Evolutionary conservation across 106 monocot genomes (phyloP), one percentile per base, ranked within the genome.

Genomic region (Apostasia shenzhenica): DNA sequence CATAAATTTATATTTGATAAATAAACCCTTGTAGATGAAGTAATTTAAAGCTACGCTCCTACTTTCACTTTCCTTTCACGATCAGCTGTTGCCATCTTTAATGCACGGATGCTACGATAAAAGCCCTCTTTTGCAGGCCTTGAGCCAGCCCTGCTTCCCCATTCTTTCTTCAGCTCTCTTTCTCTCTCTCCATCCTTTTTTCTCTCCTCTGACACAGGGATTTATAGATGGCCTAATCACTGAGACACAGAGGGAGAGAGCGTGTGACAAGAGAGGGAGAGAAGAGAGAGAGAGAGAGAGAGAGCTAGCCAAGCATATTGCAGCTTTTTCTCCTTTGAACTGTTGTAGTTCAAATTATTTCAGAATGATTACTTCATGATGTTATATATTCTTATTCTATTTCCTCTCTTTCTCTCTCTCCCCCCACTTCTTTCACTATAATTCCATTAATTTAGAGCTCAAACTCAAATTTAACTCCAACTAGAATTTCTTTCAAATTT

Each of bases 291-390:
- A 45, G 63, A 46, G 63, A 63, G 63, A 60, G 40, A 60, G 40
- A 4, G 60, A 45, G 62, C 0, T 2, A 62, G 26, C 26, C 26
- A 26, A 26, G 26, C 26, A 26, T 26, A 26, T 26, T 43, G 62
- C 62, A 62, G 62, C 62, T 45, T 62, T 60, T 64, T 65, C 8
- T 14, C 8, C 65, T 45, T 49, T 7, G 65, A 65, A 48, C 65
- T 48, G 65, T 48, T 48, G 65, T 46, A 65, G 65, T 65, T 65
- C 65, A 65, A 65, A 65, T 65, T 65, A 65, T 65, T 65, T 65
- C 7, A 65, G 65, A 65, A 65, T 65, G 65, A 65, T 65, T 65
- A 48, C 65, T 12, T 0, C 26, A 65, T 65, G 65, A 65, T 65
- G 65, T 46, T 64, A 64, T 64, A 65, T 65, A 65, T 65, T 14